Evolutionary conservation across 768 basidiomycete species (phyloP), one percentile per base, ranked within the genome.

Genomic region (Trametes cinnabarina): DNA sequence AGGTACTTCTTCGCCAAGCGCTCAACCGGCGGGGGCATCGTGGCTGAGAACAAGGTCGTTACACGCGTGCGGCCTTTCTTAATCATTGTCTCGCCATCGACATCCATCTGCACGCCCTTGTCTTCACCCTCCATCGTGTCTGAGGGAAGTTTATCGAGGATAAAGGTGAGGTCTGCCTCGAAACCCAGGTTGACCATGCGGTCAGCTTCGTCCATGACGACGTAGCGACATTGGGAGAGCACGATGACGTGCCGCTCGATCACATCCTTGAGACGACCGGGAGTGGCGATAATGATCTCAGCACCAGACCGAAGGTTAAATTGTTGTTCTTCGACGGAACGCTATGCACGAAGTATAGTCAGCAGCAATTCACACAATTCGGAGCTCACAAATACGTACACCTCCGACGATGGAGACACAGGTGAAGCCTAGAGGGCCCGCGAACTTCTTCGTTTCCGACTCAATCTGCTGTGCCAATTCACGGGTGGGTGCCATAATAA

Each of bases 181-280:
- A 99, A 99, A 15, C 97, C 97, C 28, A 98, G 85, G 68, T 95
- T 87, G 60, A 99, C 95, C 97, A 99, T 98, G 50, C 97, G 85
- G 72, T 99, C 97, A 15, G 97, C 97, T 79, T 99, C 97, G 71
- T 99, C 97, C 97, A 99, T 97, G 64, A 99, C 96, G 58, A 99
- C 88, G 69, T 99, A 98, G 2, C 93, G 92, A 72, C 97, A 98
- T 72, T 99, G 97, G 7, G 91, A 90, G 42, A 99, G 82, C 19
- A 99, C 97, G 41, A 99, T 80, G 44, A 98, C 93, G 71, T 90
- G 92, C 20, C 94, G 86, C 74, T 99, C 96, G 59, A 99, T 88
- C 54, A 98, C 93, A 69, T 98, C 97, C 73, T 97, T 97, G 17
- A 99, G 80, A 74, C 97, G 94, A 76, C 97, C 97, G 11, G 97